Evolutionary conservation across 2,329 filamentous ascomycete genomes (phyloP).

Genomic region (Botrytis byssoidea): DNA sequence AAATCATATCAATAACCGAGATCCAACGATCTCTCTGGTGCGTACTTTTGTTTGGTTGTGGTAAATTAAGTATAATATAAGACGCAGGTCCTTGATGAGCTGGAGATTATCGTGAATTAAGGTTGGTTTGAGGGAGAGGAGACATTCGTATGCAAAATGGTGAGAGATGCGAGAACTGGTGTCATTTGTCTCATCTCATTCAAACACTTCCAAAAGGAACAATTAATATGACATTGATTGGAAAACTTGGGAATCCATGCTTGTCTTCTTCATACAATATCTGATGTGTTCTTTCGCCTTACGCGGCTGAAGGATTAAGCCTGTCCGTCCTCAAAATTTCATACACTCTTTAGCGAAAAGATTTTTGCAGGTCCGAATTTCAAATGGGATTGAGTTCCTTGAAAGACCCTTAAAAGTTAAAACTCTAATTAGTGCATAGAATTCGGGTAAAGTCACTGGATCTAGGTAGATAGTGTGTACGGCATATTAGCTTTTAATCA

Average conservation of each 20-base stretch:
- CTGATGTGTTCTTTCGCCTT: slow-evolving; percentile 9
- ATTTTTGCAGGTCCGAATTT: neutral
- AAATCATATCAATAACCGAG: slow-evolving; percentile 6
- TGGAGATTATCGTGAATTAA: slow-evolving; percentile 1
- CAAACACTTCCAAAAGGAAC: neutral
- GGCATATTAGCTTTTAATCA: slow-evolving; percentile 5
- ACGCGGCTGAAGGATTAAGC: slow-evolving; percentile 17
- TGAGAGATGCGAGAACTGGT: neutral
- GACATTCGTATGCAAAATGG: neutral
- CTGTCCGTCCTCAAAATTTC: neutral
- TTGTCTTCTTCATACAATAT: neutral
- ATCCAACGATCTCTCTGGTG: slow-evolving; percentile 5
- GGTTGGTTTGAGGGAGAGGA: neutral
- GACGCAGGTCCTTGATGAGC: neutral
- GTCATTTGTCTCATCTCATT: slow-evolving; percentile 1
- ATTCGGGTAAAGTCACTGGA: neutral
- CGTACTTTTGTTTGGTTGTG: neutral
- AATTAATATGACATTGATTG: neutral
- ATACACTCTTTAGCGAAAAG: neutral
- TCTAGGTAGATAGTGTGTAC: neutral
- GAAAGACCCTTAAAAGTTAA: neutral
- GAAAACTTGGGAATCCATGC: slow-evolving; percentile 8
- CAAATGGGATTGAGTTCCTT: neutral
- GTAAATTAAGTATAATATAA: slow-evolving; percentile 7
- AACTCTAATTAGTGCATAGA: slow-evolving; percentile 1